Conservation (phyloP, 257 asterid species). For the Lantana camara region DNA sequence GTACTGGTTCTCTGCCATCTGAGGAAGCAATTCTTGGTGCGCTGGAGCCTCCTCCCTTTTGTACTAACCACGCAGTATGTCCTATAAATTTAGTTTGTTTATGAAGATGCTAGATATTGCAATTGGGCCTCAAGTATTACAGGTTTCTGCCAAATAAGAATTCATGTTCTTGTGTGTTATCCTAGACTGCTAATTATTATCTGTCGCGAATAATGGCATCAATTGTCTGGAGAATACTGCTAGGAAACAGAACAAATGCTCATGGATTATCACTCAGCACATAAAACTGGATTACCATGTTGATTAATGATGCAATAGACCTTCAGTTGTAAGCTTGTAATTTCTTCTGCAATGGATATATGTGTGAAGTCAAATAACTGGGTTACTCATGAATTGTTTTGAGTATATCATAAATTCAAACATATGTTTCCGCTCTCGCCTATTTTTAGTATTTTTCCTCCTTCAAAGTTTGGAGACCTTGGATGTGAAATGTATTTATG, state of each 20-base stretch:
- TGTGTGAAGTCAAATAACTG: not conserved
- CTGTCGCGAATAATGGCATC: conserved; percentile 8
- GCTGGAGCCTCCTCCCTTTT: conserved; percentile 74
- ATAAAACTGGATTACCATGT: conserved; percentile 11
- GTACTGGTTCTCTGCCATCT: conserved; percentile 35
- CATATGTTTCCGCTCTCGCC: no score
- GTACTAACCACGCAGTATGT: conserved; percentile 80
- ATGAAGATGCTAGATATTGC: conserved; percentile 3
- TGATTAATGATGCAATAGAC: not conserved
- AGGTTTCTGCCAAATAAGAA: conserved; percentile 16
- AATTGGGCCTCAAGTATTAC: not conserved
- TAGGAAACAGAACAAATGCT: not conserved
- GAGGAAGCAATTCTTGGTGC: conserved; percentile 55
- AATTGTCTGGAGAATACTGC: conserved; percentile 12
- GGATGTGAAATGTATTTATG: no score
- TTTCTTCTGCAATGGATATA: not conserved
- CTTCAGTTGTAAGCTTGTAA: not conserved
- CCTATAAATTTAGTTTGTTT: conserved; percentile 18
- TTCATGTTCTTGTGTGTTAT: not conserved
- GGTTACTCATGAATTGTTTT: no score
- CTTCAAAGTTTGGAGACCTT: no score
- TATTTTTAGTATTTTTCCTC: no score
- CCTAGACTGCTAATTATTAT: not conserved
- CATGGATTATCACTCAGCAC: conserved; percentile 11
- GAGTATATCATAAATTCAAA: no score